Evolutionary conservation across 225 moss, liverwort and hornwort genomes (phyloP), one percentile per base, ranked within the genome.

Genomic region (Anthoceros angustus): DNA sequence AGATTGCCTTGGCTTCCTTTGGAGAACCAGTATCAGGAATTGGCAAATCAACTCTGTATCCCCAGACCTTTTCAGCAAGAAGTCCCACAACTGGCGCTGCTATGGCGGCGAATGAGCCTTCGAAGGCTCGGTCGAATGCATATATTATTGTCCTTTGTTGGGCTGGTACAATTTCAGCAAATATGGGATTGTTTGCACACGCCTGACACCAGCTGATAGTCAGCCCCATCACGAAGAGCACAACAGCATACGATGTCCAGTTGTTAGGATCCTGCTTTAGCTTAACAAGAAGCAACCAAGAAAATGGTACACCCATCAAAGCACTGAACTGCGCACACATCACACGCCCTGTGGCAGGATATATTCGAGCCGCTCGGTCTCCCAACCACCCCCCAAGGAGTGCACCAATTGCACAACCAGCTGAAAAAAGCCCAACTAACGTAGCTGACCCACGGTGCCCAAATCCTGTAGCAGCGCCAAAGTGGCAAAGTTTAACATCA

Each of bases 161-260:
- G 70, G 85, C 84, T 14, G 94, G 94, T 0, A 95, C 94, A 24
- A 95, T 80, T 50, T 95, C 94, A 9, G 94, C 94, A 70, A 95
- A 90, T 76, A 95, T 95, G 39, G 94, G 94, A 43, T 95, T 88
- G 8, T 94, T 94, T 26, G 93, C 93, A 72, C 90, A 90, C 41
- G 93, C 81, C 70, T 86, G 86, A n/a, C 89, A 89, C 93, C 93
- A 94, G 69, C 93, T 94, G 71, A 90, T 73, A 8, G 87, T 86
- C 61, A 94, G 63, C 0, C 93, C 93, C 87, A 83, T 87, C 40
- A 77, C 68, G 67, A 86, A 25, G 20, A 94, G 77, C 55, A 81
- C 86, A 23, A 45, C 42, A 42, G 93, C 93, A 70, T 79, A 94
- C 62, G 81, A 46, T 24, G 72, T 71, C 84, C 84, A 90, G 64